phyloP scores from a whole-genome alignment of 805 yeast genomes.

The Metschnikowia arizonensis region DNA sequence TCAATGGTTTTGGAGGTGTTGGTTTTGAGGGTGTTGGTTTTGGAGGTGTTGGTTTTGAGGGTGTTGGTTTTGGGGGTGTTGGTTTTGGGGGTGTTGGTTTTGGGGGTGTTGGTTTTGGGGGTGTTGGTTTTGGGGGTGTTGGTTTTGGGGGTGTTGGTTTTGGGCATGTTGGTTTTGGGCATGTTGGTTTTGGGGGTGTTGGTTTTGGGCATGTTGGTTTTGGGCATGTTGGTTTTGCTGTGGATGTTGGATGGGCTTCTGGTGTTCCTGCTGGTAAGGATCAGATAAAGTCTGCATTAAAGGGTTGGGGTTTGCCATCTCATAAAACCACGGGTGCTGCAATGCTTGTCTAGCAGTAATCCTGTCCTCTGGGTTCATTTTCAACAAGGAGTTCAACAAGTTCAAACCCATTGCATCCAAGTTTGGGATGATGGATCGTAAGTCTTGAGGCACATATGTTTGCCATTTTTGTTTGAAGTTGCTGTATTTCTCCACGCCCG shows the following conservation, averaged over 20 bases:
- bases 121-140: constrained; percentile 3
- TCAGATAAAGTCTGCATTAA: constrained; percentile 30
- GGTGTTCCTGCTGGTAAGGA: constrained; percentile 23
- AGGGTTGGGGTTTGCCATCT: constrained; percentile 47
- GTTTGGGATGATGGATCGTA: constrained; percentile 62
- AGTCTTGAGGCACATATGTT: constrained; percentile 83
- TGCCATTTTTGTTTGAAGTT: constrained; percentile 84
- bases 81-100: constrained; percentile 3
- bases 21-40: constrained; percentile 3
- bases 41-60: constrained; percentile 4
- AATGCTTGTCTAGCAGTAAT: constrained; percentile 58
- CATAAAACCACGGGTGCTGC: constrained; percentile 80
- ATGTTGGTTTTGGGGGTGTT: no score
- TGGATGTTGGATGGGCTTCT: constrained; percentile 1
- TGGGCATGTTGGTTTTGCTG: constrained; percentile 7
- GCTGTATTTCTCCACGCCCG: constrained; percentile 87
- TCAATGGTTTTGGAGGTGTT: constrained; percentile 4
- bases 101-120: constrained; percentile 3
- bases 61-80: constrained; percentile 3
- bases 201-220: no score
- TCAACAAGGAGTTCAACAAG: constrained; percentile 54
- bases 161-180: no score
- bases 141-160: constrained; percentile 2
- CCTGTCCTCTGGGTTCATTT: constrained; percentile 60
- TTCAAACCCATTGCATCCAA: constrained; percentile 69